Base-by-base conservation (phyloP, 371 early-diverging fungal species). In the Globomyces sp. region DNA sequence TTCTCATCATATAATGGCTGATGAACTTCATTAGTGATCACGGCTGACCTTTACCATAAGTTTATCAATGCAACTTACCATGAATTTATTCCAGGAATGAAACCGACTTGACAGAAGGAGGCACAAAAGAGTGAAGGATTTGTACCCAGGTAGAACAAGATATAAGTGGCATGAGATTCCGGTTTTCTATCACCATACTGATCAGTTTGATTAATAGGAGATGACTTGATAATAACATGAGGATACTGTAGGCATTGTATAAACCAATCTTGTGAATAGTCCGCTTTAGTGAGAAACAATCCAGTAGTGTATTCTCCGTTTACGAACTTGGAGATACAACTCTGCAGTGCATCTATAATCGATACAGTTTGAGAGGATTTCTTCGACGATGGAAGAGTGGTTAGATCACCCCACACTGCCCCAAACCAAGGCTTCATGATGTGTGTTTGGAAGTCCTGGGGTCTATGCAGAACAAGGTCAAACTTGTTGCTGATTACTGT, bases 251-350 rank as follows among this genome's bases (percentile, higher is more conserved):
- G 61, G 40, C 78, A 74, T 39, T 76, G 77, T 1, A 78, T 76
- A 66, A 80, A 80, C 80, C 80, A 80, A 50, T 78, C 80, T 2
- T 78, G 78, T 3, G 78, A 78, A 67, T 78, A 77, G 71, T 80
- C 78, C 6, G 74, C 80, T 34, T 71, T 67, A 10, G 78, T 44
- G 2, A 80, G 59, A 53, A 80, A 80, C 42, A 80, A 45, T n/a
- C 77, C 80, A 61, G 78, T 75, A 39, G 65, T 51, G 58, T 73
- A 79, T 68, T 79, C 80, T 6, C 80, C 74, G 39, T 71, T 71
- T 36, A 69, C 73, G 45, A 68, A 75, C 6, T 58, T 40, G 24
- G 45, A 41, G 52, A 46, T 63, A 43, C 11, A 47, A 11, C 63
- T 10, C 60, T 48, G 48, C 49, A 61, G 59, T 51, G 45, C 63